Base-by-base conservation (phyloP, 2,329 filamentous ascomycete species). In the Chrysoporthe cubensis region DNA sequence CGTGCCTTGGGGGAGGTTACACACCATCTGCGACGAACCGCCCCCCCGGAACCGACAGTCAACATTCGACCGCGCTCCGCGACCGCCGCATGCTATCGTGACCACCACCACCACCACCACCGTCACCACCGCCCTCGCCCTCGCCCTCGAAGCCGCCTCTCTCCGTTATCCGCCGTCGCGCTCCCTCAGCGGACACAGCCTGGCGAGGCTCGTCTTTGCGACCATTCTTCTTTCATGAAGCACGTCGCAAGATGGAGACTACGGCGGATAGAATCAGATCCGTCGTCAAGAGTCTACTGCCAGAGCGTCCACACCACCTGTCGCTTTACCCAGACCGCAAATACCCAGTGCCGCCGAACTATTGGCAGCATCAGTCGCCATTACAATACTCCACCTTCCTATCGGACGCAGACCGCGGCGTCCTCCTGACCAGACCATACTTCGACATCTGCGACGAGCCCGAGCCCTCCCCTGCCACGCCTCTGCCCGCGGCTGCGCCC, bases 301-400 rank as follows among this genome's bases (percentile, higher is more conserved):
- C 85, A 71, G 78, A 81, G 68, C 80, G 80, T 74, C 82, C 85
- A 70, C 83, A 88, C 74, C 83, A 85, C 71, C 80, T 88, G 46
- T 83, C 85, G 48, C 77, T 83, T 70, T 81, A 80, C 46, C 75
- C 82, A 62, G 81, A 83, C 71, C 79, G 79, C 75, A 84, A 80
- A 73, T 87, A 84, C 71, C 80, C 79, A 65, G 76, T 78, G 52
- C 78, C 78, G 67, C 78, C 81, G 64, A 80, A 80, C 54, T 75
- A 77, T 72, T 84, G 84, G 77, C 80, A 83, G 59, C 78, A 78
- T 67, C 79, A 79, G 69, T 73, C 73, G 13, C 81, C 80, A 32
- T 79, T 88, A 8, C 85, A 88, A 73, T 88, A 88, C 77, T 82
- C 82, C 71, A 88, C 86, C 34, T 83, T 86, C 68, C 75, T 88